A percentile compares a stretch with the other conserved stretches of the same genome.
Conservation (phyloP, 176 grass and related monocot species). For the Rhipidocladum racemiflorum region DNA sequence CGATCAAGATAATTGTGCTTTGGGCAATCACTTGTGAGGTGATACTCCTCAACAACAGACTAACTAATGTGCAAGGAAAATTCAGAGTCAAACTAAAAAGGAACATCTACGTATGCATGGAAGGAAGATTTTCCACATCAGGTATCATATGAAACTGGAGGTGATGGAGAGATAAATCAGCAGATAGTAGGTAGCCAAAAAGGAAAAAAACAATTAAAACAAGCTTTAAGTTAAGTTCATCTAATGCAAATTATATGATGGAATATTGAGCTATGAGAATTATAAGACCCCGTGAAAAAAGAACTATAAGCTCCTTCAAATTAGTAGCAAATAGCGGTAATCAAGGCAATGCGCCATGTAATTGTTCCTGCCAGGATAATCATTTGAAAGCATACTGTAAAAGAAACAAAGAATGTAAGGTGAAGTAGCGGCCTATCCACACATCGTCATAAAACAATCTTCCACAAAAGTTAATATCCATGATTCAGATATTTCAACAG, state of each 20-base stretch:
- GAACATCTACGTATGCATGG: background rate
- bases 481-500: background rate
- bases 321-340: background rate
- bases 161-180: background rate
- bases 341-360: background rate
- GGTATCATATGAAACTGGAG: background rate
- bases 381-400: background rate
- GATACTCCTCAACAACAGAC: background rate
- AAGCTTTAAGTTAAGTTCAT: slow-evolving; percentile 3
- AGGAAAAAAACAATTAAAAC: background rate
- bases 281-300: background rate
- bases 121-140: background rate
- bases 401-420: background rate
- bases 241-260: background rate
- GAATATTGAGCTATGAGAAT: background rate
- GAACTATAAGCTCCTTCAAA: background rate
- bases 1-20: background rate
- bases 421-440: background rate
- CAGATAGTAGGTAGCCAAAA: background rate
- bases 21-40: background rate
- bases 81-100: background rate
- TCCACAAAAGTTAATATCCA: background rate
- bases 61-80: background rate
- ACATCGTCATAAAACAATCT: background rate
- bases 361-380: background rate